phyloP scores from a whole-genome alignment of 208 protist genomes.

The Sergeia podlipaevii region DNA sequence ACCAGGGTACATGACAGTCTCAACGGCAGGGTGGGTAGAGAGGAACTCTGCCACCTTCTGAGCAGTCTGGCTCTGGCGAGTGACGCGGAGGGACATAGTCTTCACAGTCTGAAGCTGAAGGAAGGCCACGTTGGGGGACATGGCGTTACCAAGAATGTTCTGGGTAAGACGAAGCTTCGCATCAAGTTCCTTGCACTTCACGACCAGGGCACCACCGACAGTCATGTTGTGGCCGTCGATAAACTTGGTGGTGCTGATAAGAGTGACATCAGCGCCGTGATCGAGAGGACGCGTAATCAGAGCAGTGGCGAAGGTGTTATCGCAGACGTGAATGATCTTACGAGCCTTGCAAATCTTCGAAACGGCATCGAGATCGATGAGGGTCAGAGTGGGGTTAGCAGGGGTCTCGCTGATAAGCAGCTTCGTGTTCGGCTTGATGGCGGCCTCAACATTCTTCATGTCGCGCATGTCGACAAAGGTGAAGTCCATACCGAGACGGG shows the following conservation, averaged over 20 bases:
- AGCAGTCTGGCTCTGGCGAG: slow-evolving; percentile 90
- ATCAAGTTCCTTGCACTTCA: slow-evolving; percentile 72
- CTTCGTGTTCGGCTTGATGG: slow-evolving; percentile 91
- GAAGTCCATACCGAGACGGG: slow-evolving; percentile 89
- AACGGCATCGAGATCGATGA: slow-evolving; percentile 89
- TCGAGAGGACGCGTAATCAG: slow-evolving; percentile 94
- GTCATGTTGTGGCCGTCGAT: slow-evolving; percentile 96
- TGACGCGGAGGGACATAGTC: slow-evolving; percentile 94
- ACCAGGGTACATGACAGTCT: slow-evolving; percentile 91
- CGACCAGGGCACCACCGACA: slow-evolving; percentile 89
- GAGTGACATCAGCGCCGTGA: slow-evolving; percentile 94
- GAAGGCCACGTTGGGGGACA: slow-evolving; percentile 93
- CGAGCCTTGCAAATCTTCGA: slow-evolving; percentile 81
- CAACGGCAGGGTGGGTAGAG: slow-evolving; percentile 72
- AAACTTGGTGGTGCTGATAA: slow-evolving; percentile 97
- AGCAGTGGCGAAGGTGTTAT: slow-evolving; percentile 97
- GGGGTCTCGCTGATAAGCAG: slow-evolving; percentile 95
- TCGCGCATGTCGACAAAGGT: slow-evolving; percentile 93
- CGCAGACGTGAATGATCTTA: slow-evolving; percentile 90
- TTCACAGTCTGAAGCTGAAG: slow-evolving; percentile 94
- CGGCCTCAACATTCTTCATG: slow-evolving; percentile 73
- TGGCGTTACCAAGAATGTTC: slow-evolving; percentile 93
- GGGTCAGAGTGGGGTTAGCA: slow-evolving; percentile 93
- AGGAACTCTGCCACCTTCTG: slow-evolving; percentile 89
- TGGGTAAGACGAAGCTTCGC: slow-evolving; percentile 89